phyloP scores from a whole-genome alignment of 75 land plant genomes.

The Sequoia sempervirens region DNA sequence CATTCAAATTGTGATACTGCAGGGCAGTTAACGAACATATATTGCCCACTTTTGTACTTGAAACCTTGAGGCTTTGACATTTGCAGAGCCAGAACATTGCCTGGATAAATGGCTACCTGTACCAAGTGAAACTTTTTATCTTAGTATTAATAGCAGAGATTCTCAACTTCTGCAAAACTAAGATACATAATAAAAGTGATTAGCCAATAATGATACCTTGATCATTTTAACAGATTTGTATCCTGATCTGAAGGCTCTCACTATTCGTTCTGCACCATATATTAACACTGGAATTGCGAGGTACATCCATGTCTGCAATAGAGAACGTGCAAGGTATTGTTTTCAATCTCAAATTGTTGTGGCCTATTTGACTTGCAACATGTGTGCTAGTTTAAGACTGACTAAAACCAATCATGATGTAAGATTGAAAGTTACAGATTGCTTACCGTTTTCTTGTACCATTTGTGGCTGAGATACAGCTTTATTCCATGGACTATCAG shows the following conservation, averaged over 20 bases:
- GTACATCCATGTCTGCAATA: constrained; percentile 73
- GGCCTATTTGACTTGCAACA: background rate
- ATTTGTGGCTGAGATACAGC: constrained; percentile 26
- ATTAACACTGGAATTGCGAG: constrained; percentile 48
- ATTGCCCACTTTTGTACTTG: constrained; percentile 66
- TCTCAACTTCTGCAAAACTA: background rate
- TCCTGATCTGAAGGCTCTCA: constrained; percentile 43
- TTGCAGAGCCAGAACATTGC: constrained; percentile 54
- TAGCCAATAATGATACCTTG: constrained; percentile 21
- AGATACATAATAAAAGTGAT: background rate
- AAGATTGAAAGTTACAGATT: background rate
- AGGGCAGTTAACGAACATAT: constrained; percentile 60
- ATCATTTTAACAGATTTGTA: constrained; percentile 43
- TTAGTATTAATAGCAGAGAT: background rate
- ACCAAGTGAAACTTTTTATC: background rate
- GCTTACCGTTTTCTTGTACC: constrained; percentile 44
- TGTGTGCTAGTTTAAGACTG: background rate
- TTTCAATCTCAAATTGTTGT: background rate
- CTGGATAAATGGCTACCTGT: constrained; percentile 61
- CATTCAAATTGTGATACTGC: constrained; percentile 69
- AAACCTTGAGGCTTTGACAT: constrained; percentile 57
- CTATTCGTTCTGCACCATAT: constrained; percentile 39
- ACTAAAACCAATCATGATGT: background rate
- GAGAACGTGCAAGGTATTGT: background rate
- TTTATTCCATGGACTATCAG: constrained; percentile 26